phyloP scores from a whole-genome alignment of 768 basidiomycete genomes.

The Suillus alpinus region DNA sequence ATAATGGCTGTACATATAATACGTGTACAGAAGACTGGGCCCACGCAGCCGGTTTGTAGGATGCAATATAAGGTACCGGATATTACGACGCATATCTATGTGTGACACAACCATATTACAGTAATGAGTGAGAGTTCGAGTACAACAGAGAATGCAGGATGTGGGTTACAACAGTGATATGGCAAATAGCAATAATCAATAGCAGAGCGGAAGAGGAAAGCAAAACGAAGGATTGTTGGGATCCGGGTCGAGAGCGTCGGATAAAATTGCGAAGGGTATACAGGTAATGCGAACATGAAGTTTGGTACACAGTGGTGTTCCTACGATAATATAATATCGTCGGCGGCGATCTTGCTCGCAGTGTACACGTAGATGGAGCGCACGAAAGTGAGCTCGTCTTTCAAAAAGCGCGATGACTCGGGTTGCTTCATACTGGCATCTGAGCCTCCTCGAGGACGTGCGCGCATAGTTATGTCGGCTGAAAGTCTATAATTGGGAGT shows the following conservation, averaged over 20 bases:
- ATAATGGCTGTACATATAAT: background rate
- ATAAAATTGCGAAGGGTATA: background rate
- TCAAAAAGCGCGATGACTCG: constrained; percentile 24
- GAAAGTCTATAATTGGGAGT: constrained; percentile 14
- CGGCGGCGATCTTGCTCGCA: constrained; percentile 41
- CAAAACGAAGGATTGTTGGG: background rate
- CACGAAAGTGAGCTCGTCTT: constrained; percentile 45
- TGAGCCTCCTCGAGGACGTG: constrained; percentile 9
- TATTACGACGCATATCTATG: background rate
- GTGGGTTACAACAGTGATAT: constrained; percentile 5
- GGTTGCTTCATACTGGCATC: constrained; percentile 15
- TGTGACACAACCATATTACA: background rate
- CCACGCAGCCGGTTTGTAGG: background rate
- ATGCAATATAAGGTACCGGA: background rate
- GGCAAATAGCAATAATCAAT: constrained; percentile 2
- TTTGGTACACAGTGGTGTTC: background rate
- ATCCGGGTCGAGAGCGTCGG: constrained; percentile 1
- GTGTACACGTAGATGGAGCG: constrained; percentile 52
- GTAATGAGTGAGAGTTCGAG: background rate
- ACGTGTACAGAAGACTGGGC: background rate
- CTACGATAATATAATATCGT: constrained; percentile 18
- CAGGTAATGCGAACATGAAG: background rate
- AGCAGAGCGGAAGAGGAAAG: constrained; percentile 11
- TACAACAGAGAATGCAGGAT: constrained; percentile 14
- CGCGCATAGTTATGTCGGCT: constrained; percentile 9